Conservation (phyloP, 768 basidiomycete genomes). For the Hygrocybe coccinea region DNA sequence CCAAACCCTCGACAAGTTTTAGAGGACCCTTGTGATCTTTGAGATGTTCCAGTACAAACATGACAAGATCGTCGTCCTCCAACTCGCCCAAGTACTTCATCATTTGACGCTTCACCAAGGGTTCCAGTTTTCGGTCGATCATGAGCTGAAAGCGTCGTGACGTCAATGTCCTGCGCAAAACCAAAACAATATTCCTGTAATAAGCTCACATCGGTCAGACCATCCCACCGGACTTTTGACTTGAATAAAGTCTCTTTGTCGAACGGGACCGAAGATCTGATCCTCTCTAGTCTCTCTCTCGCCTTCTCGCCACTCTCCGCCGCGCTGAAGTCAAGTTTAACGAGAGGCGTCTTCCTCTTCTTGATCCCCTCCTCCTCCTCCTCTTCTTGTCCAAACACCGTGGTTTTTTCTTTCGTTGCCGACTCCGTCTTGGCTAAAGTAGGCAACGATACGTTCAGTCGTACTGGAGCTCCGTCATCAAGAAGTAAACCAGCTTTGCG, state of each 20-base stretch:
- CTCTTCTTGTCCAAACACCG: conserved; percentile 73
- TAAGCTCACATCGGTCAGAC: conserved; percentile 70
- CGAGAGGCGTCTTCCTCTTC: conserved; percentile 81
- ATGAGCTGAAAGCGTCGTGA: conserved; percentile 45
- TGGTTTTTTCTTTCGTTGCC: conserved; percentile 47
- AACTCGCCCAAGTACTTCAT: conserved; percentile 84
- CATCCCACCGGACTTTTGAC: conserved; percentile 88
- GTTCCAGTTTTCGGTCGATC: conserved; percentile 83
- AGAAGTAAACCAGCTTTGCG: conserved; percentile 85
- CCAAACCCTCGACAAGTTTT: conserved; percentile 84
- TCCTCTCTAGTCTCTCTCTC: conserved; percentile 73
- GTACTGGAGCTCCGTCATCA: conserved; percentile 88
- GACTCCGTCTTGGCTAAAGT: conserved; percentile 40
- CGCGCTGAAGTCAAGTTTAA: conserved; percentile 84
- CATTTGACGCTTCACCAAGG: conserved; percentile 78
- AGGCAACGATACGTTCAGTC: conserved; percentile 70
- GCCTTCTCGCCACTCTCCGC: conserved; percentile 76
- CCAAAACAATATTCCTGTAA: background rate
- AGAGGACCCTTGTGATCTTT: conserved; percentile 84
- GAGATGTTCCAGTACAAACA: conserved; percentile 90
- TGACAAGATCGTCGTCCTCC: conserved; percentile 89
- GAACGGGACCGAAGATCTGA: conserved; percentile 65
- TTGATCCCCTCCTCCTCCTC: conserved; percentile 83
- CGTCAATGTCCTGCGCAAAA: conserved; percentile 13
- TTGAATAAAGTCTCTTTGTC: conserved; percentile 79